Conservation (phyloP, 192 early-diverging fungal genomes). For the Gaertneriomyces semiglobifer region DNA sequence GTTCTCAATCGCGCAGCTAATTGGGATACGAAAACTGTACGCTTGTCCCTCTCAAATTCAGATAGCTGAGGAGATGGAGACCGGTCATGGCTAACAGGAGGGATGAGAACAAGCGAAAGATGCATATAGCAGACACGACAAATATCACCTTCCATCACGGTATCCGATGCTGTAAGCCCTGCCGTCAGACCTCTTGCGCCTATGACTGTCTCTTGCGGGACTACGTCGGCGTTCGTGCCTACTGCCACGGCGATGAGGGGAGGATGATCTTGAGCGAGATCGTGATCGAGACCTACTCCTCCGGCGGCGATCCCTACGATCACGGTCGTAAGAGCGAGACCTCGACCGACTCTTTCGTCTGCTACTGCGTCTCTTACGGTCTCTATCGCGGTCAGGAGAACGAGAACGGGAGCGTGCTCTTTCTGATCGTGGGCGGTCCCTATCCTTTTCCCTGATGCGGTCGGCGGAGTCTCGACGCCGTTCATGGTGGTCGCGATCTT, state of each 20-base stretch:
- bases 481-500: slow-evolving; percentile 12
- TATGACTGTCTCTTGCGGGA: slow-evolving; percentile 10
- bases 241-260: slow-evolving; percentile 26
- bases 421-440: neutral
- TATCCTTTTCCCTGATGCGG: slow-evolving; percentile 4
- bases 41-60: slow-evolving; percentile 76
- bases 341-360: slow-evolving; percentile 12
- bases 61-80: slow-evolving; percentile 49
- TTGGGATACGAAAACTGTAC: slow-evolving; percentile 96
- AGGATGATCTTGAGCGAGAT: slow-evolving; percentile 10
- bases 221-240: slow-evolving; percentile 24
- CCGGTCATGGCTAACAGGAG: neutral
- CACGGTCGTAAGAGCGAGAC: slow-evolving; percentile 15
- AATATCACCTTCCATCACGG: slow-evolving; percentile 2
- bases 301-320: slow-evolving; percentile 18
- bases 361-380: slow-evolving; percentile 22
- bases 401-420: slow-evolving; percentile 16
- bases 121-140: neutral
- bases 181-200: slow-evolving; percentile 5
- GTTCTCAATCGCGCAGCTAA: slow-evolving; percentile 73
- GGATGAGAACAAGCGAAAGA: neutral
- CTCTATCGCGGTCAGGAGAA: slow-evolving; percentile 19
- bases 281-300: slow-evolving; percentile 12
- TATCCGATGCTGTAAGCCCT: neutral
- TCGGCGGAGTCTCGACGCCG: slow-evolving; percentile 12